Evolutionary conservation across 2,329 filamentous ascomycete species (phyloP), one percentile per base, ranked within the genome.

Genomic region (Trichoderma guizhouense): DNA sequence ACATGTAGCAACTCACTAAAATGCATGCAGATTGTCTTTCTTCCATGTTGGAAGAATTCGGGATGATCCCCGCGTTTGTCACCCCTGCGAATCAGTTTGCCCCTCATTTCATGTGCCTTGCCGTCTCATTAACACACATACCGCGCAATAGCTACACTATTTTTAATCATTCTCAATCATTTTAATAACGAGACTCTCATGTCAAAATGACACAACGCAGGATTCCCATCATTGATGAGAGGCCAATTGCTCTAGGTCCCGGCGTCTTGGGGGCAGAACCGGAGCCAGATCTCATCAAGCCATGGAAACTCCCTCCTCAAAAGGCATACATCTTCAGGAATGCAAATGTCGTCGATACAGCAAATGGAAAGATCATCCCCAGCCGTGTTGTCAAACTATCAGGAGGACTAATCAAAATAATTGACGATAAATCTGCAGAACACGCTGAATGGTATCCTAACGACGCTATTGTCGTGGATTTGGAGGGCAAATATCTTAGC

Each of bases 341-440:
- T 71, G 83, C 83, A 63, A 84, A 81, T 65, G 74, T 87, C 30
- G 77, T 87, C 36, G 83, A 87, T 71, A 73, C 82, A 0, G 77
- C 77, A 14, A 73, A 74, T 0, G 83, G 84, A 32, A 75, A 72
- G 5, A 73, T 84, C 18, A 65, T 78, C 1, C 28, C 73, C 5
- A 76, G 78, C 8, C 73, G 72, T 7, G 78, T 74, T 1, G 80
- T 86, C 14, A 80, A 76, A 51, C 77, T 84, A 15, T 74, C 78
- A 1, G 73, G 76, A 15, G 83, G 84, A 0, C 32, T 78, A 11
- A 81, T 85, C 60, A 72, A 76, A 6, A 76, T 72, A 14, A 69
- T 83, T 24, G 73, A 70, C 4, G 36, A 15, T 7, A 15, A 65
- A 39, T 18, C 15, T 3, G 36, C 7, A 9, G 47, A 66, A 4